Base-by-base conservation (phyloP, 352 stramenopile genomes). In the Globisporangium recalcitrans region DNA sequence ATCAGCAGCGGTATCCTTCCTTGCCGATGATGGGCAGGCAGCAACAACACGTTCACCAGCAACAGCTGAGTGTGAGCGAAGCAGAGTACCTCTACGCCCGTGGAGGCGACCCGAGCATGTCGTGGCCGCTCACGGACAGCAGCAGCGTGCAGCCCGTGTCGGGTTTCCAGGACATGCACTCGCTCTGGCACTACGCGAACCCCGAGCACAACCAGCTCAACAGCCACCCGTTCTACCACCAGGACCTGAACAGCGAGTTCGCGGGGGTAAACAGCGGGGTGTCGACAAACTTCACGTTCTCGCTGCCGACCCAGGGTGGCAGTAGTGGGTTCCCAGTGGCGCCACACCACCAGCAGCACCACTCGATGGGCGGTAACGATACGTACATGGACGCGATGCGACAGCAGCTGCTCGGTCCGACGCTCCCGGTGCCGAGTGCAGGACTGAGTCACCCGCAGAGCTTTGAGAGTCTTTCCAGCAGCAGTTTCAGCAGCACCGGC, bases 121-220 rank as follows among this genome's bases (percentile, higher is more conserved):
- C 36, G 29, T 68, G 61, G 62, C 38, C 52, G 1, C 16, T 57
- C 22, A n/a, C 34, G 3, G 51, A 59, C n/a, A 24, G 21, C 42
- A 49, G 24, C 36, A 57, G 63, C 24, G 52, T 55, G 38, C 44
- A 53, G 52, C 44, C 61, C 14, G 38, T 54, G 27, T 61, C 40
- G 0, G 56, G 56, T 0, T 72, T 66, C 44, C 62, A 62, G 13
- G 47, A 72, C 16, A 71, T 70, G 44, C 65, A 59, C 8, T 51
- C 63, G 8, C 46, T 73, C 32, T 83, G 75, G 75, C 61, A 57
- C 14, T 70, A 65, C 40, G 74, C 63, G 46, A 62, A 67, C 6
- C 58, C 70, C 9, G 57, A 68, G n/a, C 67, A 68, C 13, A 59
- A 59, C 10, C 49, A 64, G 22, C 53, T 61, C 21, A 34, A 63